These are phyloP conservation scores for Globisporangium solare DNA, from an alignment of 352 stramenopile genomes.

Conservation along the genomic window DNA sequence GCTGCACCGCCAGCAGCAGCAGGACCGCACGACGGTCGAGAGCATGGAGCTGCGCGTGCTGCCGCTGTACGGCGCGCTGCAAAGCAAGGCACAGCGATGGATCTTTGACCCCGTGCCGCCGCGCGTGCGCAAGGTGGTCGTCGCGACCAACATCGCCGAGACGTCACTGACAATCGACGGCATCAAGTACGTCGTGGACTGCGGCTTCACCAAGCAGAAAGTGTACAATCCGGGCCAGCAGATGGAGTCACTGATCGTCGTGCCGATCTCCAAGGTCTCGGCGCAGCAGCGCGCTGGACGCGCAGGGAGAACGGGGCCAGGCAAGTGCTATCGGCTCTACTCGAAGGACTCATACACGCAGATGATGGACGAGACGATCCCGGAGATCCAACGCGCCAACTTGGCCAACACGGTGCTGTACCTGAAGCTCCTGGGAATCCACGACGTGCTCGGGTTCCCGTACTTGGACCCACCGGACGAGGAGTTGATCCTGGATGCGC, in stretches of 20 bases:
- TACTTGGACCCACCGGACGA: conserved; percentile 68
- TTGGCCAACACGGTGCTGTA: conserved; percentile 94
- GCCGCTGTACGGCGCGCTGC: conserved; percentile 95
- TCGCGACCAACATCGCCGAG: conserved; percentile 93
- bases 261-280: conserved; percentile 94
- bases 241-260: conserved; percentile 87
- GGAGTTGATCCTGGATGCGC: conserved; percentile 65
- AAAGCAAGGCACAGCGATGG: conserved; percentile 87
- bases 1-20: conserved; percentile 22
- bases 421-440: conserved; percentile 66
- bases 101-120: conserved; percentile 92
- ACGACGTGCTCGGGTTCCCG: conserved; percentile 65
- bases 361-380: conserved; percentile 97
- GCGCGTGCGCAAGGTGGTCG: conserved; percentile 80
- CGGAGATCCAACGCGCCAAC: conserved; percentile 96
- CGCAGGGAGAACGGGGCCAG: conserved; percentile 93
- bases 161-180: conserved; percentile 99
- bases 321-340: conserved; percentile 99
- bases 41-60: conserved; percentile 62
- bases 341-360: conserved; percentile 95
- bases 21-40: conserved; percentile 2
- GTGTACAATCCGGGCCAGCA: conserved; percentile 73
- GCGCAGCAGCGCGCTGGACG: conserved; percentile 93
- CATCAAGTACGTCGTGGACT: conserved; percentile 81
- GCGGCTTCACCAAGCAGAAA: conserved; percentile 92